Evolutionary conservation across 1,139 yeast genomes (phyloP), one percentile per base, ranked within the genome.

Genomic region (Candida neerlandica): DNA sequence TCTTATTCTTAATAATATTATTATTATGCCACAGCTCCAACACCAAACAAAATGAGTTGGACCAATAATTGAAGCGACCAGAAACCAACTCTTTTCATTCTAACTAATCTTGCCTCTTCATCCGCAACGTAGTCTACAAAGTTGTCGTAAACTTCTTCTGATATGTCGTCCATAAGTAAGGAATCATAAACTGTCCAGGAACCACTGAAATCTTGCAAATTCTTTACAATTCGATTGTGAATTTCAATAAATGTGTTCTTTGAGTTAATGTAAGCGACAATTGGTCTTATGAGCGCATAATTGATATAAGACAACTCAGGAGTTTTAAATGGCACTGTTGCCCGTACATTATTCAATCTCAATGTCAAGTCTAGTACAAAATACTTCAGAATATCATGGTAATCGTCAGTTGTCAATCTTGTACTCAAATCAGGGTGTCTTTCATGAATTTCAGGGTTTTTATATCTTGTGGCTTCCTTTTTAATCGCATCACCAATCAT

Each of bases 121-220:
- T 94, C 95, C 14, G 87, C 87, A 26, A 90, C 96, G 60, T 91
- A 92, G 47, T 85, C 81, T 3, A 85, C 97, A 67, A 94, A 91
- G 35, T 94, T 92, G 58, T 90, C 94, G 65, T 92, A 92, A 2
- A 92, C 96, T 58, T 89, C 96, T 41, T 86, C 86, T 34, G 95
- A 86, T 48, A 95, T 78, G 62, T 92, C 98, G 61, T 89, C 96
- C 96, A 94, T 90, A 52, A 94, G 73, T 50, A 87, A 75, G 33
- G 96, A 87, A 64, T 94, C 99, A 66, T 91, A 94, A 5, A 91
- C 78, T 1, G 99, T 94, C 99, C 99, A 94, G 4, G 96, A 83
- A 0, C 99, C 99, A 59, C 40, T 45, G 14, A 45, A 45, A 14
- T 39, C 44, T 12, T 47, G 44, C 14, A 46, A 45, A 26, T 46